Conservation (phyloP, 2,329 filamentous ascomycete species). For the Aspergillus uvarum region DNA sequence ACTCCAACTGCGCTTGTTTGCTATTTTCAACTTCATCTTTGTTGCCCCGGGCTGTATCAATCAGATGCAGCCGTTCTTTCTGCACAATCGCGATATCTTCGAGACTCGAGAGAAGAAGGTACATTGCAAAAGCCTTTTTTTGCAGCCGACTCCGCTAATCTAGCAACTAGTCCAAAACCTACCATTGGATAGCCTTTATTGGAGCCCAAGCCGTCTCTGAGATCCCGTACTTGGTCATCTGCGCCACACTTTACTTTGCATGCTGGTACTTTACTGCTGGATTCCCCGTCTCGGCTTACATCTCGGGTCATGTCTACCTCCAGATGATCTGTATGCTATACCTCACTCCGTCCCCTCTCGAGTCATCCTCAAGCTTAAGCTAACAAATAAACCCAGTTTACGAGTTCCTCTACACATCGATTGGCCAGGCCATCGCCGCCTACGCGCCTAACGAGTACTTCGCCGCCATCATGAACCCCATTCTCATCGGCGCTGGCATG, state of each 20-base stretch:
- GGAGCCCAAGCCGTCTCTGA: conserved; percentile 53
- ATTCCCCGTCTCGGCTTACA: conserved; percentile 32
- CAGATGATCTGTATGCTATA: conserved; percentile 40
- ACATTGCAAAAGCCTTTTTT: background rate
- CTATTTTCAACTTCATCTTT: conserved; percentile 64
- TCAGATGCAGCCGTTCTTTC: conserved; percentile 60
- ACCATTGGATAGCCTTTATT: conserved; percentile 60
- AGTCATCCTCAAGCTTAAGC: background rate
- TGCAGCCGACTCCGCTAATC: background rate
- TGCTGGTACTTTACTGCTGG: conserved; percentile 63
- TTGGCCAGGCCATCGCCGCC: conserved; percentile 54
- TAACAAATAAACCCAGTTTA: conserved; percentile 34
- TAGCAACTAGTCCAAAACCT: conserved; percentile 52
- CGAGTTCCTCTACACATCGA: conserved; percentile 44
- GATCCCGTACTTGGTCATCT: conserved; percentile 48
- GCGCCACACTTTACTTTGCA: conserved; percentile 47
- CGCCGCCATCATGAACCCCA: conserved; percentile 57
- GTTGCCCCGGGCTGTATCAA: conserved; percentile 59
- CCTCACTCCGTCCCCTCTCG: too few relatives aligned
- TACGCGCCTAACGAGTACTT: conserved; percentile 63
- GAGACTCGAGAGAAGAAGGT: conserved; percentile 59
- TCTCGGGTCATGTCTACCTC: conserved; percentile 40
- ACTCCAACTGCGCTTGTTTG: conserved; percentile 58
- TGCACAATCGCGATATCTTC: conserved; percentile 58
- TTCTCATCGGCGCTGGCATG: conserved; percentile 51